Base-by-base conservation (phyloP, 306 rosid genomes). In the Erythrophleum fordii region DNA sequence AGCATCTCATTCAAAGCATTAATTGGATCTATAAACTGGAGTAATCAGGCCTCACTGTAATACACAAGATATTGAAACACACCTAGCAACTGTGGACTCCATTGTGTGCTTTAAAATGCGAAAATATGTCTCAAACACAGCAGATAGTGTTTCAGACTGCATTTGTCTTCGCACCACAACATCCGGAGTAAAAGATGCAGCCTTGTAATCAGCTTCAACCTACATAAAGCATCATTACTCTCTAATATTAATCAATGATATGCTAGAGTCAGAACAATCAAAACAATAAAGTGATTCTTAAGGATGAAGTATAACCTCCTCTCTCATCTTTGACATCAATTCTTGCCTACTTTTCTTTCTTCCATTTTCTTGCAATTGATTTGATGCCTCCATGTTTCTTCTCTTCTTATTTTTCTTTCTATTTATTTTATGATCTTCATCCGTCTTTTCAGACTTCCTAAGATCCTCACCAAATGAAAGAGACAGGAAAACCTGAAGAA, bases 121-220 rank as follows among this genome's bases (percentile, higher is more conserved):
- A 80, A 96, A 93, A 83, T 92, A 96, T 53, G 90, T 92, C 90
- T 93, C 98, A 81, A 96, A 96, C 11, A 96, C 89, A 78, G 98
- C 93, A 85, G 98, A 89, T 78, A 93, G 99, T 34, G 97, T 89
- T 77, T 92, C 91, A 42, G 99, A 78, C 83, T 96, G 98, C 92
- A 89, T 93, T 72, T 82, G 88, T 87, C 89, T 88, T 87, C 61
- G 85, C 89, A 90, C 97, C 69, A 29, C 56, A 49, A 83, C 84
- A 88, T 96, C 98, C 26, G 86, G 90, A 18, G 93, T 82, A 77
- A 90, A 89, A 52, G 97, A 90, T 67, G 85, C 99, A 77, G 98
- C 89, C 91, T 90, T 96, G 87, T 96, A 96, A 81, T 93, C 98
- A 65, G 99, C 98, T 84, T 84, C 91, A 82, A 96, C 98, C 99